Conservation (phyloP, 345 rosid genomes). For the Eucalyptus caleyi region DNA sequence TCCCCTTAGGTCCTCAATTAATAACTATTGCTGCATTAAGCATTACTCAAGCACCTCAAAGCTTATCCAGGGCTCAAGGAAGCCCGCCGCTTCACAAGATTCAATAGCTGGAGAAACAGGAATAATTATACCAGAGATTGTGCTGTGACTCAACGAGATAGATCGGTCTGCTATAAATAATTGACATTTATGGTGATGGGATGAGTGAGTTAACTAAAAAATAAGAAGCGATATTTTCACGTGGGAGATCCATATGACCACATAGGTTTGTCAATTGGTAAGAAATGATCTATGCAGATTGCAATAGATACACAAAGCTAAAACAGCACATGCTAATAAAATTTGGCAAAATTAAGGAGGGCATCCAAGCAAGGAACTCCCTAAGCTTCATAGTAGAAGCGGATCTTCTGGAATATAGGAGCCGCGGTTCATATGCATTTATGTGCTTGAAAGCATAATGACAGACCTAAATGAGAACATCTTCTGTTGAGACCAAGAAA, state of each 20-base stretch:
- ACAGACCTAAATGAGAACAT: not conserved
- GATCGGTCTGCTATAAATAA: not conserved
- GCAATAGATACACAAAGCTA: not conserved
- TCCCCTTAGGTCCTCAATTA: not conserved
- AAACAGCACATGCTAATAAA: not conserved
- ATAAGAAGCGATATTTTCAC: not conserved
- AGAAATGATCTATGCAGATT: not conserved
- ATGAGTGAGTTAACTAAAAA: not conserved
- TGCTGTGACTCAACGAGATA: not conserved
- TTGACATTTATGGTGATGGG: not conserved
- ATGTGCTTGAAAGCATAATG: not conserved
- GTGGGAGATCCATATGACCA: not conserved
- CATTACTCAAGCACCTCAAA: not conserved
- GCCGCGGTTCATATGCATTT: not conserved
- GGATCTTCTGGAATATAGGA: not conserved
- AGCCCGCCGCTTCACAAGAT: not conserved
- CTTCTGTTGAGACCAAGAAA: not conserved
- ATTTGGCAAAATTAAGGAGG: not conserved
- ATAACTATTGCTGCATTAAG: not conserved
- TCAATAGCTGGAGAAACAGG: not conserved
- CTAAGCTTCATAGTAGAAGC: not conserved
- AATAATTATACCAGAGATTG: not conserved
- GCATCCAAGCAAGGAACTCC: not conserved
- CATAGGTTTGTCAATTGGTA: not conserved
- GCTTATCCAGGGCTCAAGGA: not conserved